These are phyloP conservation scores for maize (Zea mays) DNA, from an alignment of 176 grass and related monocot species.

Conservation along the genomic window Zm-B73-REFERENCE-NAM-5.0 NC_050097.1:223426501-223427000, in stretches of 20 bases:
- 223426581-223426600: slow-evolving; percentile 94
- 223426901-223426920: slow-evolving; percentile 92
- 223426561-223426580: slow-evolving; percentile 21
- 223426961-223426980: slow-evolving; percentile 70
- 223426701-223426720: slow-evolving; percentile 95
- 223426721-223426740: slow-evolving; percentile 88
- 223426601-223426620: slow-evolving; percentile 82
- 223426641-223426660: slow-evolving; percentile 81
- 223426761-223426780: slow-evolving; percentile 87
- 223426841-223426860: slow-evolving; percentile 9
- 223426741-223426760: slow-evolving; percentile 74
- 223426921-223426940: slow-evolving; percentile 94
- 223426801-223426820: background rate
- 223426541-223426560: slow-evolving; percentile 5
- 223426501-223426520: background rate
- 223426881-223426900: slow-evolving; percentile 93
- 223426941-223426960: slow-evolving; percentile 82
- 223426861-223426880: slow-evolving; percentile 69
- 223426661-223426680: slow-evolving; percentile 75
- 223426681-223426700: slow-evolving; percentile 95
- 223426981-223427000: slow-evolving; percentile 85
- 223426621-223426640: slow-evolving; percentile 94
- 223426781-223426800: slow-evolving; percentile 98
- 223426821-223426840: background rate
- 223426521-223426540: background rate